A percentile compares a stretch with the other conserved stretches of the same genome.
Conservation (phyloP, 306 rosid species). For the Parietaria judaica region DNA sequence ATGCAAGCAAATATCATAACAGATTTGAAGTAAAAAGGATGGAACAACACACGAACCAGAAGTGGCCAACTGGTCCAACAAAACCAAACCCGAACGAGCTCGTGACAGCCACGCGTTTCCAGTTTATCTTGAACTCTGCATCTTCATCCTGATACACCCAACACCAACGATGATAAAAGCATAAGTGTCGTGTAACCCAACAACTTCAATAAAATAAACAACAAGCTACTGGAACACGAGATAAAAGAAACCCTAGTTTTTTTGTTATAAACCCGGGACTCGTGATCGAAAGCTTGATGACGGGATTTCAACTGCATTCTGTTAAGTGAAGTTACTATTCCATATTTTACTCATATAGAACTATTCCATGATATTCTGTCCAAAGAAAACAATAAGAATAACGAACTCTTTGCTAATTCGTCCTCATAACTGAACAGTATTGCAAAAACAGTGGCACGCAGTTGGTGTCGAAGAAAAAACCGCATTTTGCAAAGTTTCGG, state of each 20-base stretch:
- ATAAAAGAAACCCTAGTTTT: background rate
- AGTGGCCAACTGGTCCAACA: slow-evolving; percentile 88
- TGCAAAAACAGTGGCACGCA: too few relatives aligned
- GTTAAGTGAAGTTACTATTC: too few relatives aligned
- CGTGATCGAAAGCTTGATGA: background rate
- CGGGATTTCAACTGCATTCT: background rate
- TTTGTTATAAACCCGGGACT: background rate
- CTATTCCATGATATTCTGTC: too few relatives aligned
- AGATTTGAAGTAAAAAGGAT: slow-evolving; percentile 6
- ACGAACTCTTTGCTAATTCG: too few relatives aligned
- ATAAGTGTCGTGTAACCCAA: too few relatives aligned
- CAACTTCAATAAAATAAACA: background rate
- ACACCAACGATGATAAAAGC: slow-evolving; percentile 1
- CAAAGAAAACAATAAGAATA: too few relatives aligned
- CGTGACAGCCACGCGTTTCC: slow-evolving; percentile 74
- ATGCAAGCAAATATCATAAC: slow-evolving; percentile 14
- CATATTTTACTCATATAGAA: too few relatives aligned
- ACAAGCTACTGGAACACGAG: background rate
- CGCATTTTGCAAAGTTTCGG: too few relatives aligned
- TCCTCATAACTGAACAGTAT: too few relatives aligned
- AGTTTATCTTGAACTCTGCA: slow-evolving; percentile 31
- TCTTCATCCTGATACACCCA: slow-evolving; percentile 13
- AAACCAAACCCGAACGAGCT: slow-evolving; percentile 69
- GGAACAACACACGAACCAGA: slow-evolving; percentile 45
- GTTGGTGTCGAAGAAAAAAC: too few relatives aligned